Evolutionary conservation across 2,329 filamentous ascomycete species (phyloP).

Genomic region (Fusarium clavum): DNA sequence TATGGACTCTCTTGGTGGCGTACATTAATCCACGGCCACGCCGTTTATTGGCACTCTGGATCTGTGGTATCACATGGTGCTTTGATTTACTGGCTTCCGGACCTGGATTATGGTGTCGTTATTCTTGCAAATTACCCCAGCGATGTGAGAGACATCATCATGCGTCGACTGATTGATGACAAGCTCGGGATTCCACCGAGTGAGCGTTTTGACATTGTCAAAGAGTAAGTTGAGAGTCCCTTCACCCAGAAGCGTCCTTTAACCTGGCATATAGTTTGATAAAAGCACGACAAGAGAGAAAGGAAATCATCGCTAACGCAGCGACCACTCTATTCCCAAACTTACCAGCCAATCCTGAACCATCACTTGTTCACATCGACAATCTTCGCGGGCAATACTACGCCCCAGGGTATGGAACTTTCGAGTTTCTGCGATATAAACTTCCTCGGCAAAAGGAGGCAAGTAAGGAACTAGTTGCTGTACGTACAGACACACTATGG

Average conservation of each 20-base stretch:
- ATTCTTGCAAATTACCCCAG: constrained; percentile 58
- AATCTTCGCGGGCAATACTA: constrained; percentile 56
- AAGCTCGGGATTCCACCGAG: constrained; percentile 39
- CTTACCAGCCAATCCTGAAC: neutral
- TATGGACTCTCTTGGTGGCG: constrained; percentile 50
- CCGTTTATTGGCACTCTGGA: constrained; percentile 49
- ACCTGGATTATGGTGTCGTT: constrained; percentile 49
- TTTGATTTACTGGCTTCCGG: constrained; percentile 50
- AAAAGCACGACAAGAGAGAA: constrained; percentile 23
- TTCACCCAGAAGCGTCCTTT: neutral
- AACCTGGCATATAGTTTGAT: neutral
- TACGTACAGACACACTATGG: constrained; percentile 44
- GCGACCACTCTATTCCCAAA: neutral
- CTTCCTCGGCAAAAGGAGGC: neutral
- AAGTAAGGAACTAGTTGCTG: constrained; percentile 39
- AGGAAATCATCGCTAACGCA: neutral
- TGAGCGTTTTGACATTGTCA: constrained; percentile 35
- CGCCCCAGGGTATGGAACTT: constrained; percentile 55
- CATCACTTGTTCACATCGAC: neutral
- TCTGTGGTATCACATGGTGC: constrained; percentile 45
- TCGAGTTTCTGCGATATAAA: constrained; percentile 30
- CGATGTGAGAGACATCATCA: constrained; percentile 40
- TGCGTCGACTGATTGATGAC: constrained; percentile 49
- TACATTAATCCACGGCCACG: constrained; percentile 42
- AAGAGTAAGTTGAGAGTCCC: constrained; percentile 32